Conservation (phyloP, 129 eudicot species). For the sunflower (Helianthus annuus) region HanXRQr2.0-SUNRISE NC_035433.2:130166065-130166564, state of each 20-base stretch:
- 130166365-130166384: background rate
- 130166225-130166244: too few relatives aligned
- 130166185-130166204: too few relatives aligned
- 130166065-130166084: conserved; percentile 76
- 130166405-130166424: conserved; percentile 81
- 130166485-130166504: conserved; percentile 83
- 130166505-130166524: conserved; percentile 90
- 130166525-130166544: conserved; percentile 74
- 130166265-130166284: too few relatives aligned
- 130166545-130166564: conserved; percentile 88
- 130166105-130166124: background rate
- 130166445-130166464: conserved; percentile 70
- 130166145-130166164: too few relatives aligned
- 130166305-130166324: too few relatives aligned
- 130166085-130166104: background rate
- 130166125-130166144: background rate
- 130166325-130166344: too few relatives aligned
- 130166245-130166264: too few relatives aligned
- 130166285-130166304: too few relatives aligned
- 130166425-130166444: conserved; percentile 65
- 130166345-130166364: background rate
- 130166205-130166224: too few relatives aligned
- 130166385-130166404: conserved; percentile 79
- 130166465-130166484: conserved; percentile 84
- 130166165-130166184: too few relatives aligned